Evolutionary conservation across 2,329 filamentous ascomycete genomes (phyloP), one percentile per base, ranked within the genome.

Genomic region (Pseudovirgaria hyperparasitica): DNA sequence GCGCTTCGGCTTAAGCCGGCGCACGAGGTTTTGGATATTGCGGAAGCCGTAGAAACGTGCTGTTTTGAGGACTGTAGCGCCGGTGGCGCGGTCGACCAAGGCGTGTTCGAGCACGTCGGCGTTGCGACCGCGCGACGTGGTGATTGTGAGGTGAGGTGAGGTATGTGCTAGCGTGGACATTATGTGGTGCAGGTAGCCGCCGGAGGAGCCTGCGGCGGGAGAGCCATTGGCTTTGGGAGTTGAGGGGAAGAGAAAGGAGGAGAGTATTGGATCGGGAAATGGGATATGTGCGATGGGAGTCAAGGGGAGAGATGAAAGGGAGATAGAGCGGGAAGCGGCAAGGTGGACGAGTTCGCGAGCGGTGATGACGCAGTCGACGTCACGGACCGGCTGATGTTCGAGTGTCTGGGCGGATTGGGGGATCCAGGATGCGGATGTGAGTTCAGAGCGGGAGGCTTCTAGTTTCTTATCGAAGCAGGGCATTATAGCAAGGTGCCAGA

Each of bases 401-500:
- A 43, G 27, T 15, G 38, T 36, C 8, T 15, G 16, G 10, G 16
- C 13, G 17, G 24, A 19, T 10, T 26, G 13, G 19, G 49, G 45
- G 17, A 49, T 34, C 86, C 86, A 94, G 10, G 72, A 70, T 5
- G 68, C 59, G 47, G 87, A 80, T 1, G 86, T 96, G 20, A 98
- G 69, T 54, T 98, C 90, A 52, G 85, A 78, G 28, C 90, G 76
- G 41, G 85, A 92, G 5, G 90, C 90, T 58, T 98, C 90, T 16
- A 98, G 69, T 55, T 98, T 98, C 63, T 98, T 98, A 54, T 98
- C 90, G 52, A 98, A 96, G 54, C 90, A 98, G 12, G 90, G 90
- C 90, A 98, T 98, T 23, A 98, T 67, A 9, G 87, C 84, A 28
- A 96, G 57, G 54, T 96, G 87, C 82, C 87, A 98, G 49, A 98